Conservation (phyloP, 2,329 filamentous ascomycete species). For the Xylogone sp. region DNA sequence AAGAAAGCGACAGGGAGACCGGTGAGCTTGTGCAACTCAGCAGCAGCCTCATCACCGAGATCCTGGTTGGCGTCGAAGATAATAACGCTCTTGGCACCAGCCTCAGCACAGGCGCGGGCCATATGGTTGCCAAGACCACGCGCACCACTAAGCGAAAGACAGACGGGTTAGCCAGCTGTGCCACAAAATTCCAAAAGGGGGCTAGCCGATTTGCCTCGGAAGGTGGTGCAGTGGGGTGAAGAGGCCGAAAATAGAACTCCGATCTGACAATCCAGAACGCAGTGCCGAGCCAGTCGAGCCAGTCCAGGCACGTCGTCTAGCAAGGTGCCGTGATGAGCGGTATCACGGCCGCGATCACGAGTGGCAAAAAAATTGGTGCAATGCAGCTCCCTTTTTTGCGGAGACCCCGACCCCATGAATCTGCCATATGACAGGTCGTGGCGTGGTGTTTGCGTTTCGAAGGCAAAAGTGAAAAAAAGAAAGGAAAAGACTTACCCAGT, state of each 20-base stretch:
- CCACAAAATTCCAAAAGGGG: background rate
- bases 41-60: conserved; percentile 65
- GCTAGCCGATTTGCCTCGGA: background rate
- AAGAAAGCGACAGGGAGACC: conserved; percentile 72
- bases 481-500: conserved; percentile 54
- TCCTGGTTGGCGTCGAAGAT: conserved; percentile 77
- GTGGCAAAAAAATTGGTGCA: background rate
- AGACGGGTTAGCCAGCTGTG: conserved; percentile 23
- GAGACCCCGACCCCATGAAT: background rate
- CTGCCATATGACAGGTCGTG: background rate
- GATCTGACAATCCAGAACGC: background rate
- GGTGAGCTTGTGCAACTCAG: conserved; percentile 68
- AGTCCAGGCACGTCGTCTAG: background rate
- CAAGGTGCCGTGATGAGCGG: background rate
- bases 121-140: conserved; percentile 77
- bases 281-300: background rate
- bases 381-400: background rate
- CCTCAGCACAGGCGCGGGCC: conserved; percentile 73
- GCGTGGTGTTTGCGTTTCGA: background rate
- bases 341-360: background rate
- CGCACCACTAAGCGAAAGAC: conserved; percentile 51
- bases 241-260: background rate
- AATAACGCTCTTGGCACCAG: conserved; percentile 67
- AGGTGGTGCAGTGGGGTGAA: too few species aligned
- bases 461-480: too few species aligned